Evolutionary conservation across 495 filamentous ascomycete genomes (phyloP).

Genomic region (Chaetomium tenue): DNA sequence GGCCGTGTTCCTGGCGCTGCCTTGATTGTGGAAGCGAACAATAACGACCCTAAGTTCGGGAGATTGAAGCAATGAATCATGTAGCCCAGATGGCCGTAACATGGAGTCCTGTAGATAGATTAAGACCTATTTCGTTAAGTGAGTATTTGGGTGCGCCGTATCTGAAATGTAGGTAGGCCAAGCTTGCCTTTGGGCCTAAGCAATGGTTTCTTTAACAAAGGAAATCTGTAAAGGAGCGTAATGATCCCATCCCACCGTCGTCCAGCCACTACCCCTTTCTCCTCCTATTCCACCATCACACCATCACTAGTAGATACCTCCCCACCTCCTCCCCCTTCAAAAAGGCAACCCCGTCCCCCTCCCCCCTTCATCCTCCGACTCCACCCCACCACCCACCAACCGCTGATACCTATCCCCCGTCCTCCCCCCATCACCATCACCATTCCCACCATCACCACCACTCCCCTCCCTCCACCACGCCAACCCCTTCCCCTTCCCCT

Average conservation of each 20-base stretch:
- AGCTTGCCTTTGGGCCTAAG: too few relatives aligned
- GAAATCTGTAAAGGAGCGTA: neutral
- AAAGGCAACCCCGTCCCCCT: neutral
- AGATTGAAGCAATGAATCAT: too few relatives aligned
- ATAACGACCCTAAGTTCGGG: too few relatives aligned
- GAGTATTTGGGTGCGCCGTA: too few relatives aligned
- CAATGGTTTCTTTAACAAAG: neutral
- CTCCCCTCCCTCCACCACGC: neutral
- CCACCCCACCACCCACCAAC: neutral
- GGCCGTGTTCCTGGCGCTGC: conserved; percentile 37
- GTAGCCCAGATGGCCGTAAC: too few relatives aligned
- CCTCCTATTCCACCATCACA: neutral
- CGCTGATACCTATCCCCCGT: neutral
- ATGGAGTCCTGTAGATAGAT: too few relatives aligned
- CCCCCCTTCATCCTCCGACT: neutral
- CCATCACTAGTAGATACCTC: too few relatives aligned
- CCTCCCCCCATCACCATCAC: neutral
- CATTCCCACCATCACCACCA: neutral
- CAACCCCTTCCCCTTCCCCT: neutral
- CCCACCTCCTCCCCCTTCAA: neutral
- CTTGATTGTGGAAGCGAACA: conserved; percentile 14
- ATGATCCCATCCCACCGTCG: neutral
- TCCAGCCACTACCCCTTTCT: neutral
- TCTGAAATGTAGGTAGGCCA: too few relatives aligned
- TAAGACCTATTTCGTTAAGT: too few relatives aligned